These are phyloP conservation scores for Microdochium bolleyi DNA, from an alignment of 2,329 filamentous ascomycete genomes.

Conservation along the genomic window DNA sequence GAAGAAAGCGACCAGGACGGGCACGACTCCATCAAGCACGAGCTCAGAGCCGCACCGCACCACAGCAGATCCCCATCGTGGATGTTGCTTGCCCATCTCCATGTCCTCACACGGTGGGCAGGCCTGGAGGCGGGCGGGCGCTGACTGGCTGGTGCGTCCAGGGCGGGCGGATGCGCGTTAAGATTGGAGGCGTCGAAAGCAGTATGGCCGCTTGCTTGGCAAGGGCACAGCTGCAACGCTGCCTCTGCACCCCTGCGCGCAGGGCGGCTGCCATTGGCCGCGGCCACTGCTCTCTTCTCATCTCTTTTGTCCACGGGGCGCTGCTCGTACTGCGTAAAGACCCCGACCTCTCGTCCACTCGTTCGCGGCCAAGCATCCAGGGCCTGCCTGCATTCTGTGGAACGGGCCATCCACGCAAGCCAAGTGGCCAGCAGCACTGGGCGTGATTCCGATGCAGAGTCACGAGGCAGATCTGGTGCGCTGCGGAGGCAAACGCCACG, in stretches of 20 bases:
- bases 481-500: too few species aligned
- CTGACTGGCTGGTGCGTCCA: neutral
- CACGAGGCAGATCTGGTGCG: too few species aligned
- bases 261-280: neutral
- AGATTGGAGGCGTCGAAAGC: neutral
- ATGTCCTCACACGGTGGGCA: neutral
- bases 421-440: neutral
- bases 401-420: neutral
- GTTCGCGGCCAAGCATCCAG: neutral
- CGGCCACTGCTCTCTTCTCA: neutral
- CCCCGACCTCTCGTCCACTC: neutral
- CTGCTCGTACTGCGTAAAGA: neutral
- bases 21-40: neutral
- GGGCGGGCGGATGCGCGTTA: neutral
- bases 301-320: neutral
- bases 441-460: too few species aligned
- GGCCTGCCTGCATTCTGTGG: neutral
- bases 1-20: neutral
- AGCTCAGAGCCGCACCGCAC: neutral
- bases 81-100: neutral
- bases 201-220: neutral
- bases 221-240: neutral
- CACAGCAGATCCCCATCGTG: neutral
- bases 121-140: neutral
- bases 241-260: neutral